These are phyloP conservation scores for Wickerhamomyces hampshirensis DNA, from an alignment of 805 yeast species.

Conservation along the genomic window DNA sequence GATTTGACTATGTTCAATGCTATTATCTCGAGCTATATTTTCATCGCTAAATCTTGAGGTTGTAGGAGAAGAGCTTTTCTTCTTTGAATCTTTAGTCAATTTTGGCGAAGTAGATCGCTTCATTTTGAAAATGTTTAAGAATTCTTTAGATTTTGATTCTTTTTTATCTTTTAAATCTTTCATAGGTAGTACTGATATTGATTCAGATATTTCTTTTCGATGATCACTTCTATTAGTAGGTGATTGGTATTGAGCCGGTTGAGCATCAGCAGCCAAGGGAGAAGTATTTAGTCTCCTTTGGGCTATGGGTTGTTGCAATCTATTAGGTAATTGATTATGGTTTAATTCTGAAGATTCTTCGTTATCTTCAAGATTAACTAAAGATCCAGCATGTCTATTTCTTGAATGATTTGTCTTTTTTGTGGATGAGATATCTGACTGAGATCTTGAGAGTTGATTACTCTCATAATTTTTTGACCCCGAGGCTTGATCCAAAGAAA, in stretches of 20 bases:
- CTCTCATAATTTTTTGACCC: background rate
- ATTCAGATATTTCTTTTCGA: constrained; percentile 1
- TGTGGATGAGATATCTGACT: constrained; percentile 11
- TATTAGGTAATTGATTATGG: constrained; percentile 2
- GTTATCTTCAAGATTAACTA: constrained; percentile 13
- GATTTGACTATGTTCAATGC: constrained; percentile 1
- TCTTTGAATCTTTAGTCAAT: constrained; percentile 6
- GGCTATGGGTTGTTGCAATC: constrained; percentile 5
- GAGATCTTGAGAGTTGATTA: constrained; percentile 13
- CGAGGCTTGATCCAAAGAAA: background rate
- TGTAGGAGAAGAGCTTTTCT: constrained; percentile 7
- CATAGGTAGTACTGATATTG: no score
- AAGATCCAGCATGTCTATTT: constrained; percentile 30
- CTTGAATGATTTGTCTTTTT: constrained; percentile 30
- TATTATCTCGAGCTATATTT: constrained; percentile 3
- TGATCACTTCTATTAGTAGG: no score
- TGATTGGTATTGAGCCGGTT: background rate
- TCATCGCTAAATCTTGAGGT: constrained; percentile 12
- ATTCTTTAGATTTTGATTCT: constrained; percentile 22
- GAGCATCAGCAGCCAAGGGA: constrained; percentile 6
- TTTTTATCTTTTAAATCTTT: constrained; percentile 5
- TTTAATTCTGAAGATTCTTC: background rate
- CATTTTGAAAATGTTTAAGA: constrained; percentile 24
- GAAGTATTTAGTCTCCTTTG: constrained; percentile 14
- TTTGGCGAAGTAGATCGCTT: constrained; percentile 22